Base-by-base conservation (phyloP, 2,329 filamentous ascomycete genomes). In the Thyridium curvatum region DNA sequence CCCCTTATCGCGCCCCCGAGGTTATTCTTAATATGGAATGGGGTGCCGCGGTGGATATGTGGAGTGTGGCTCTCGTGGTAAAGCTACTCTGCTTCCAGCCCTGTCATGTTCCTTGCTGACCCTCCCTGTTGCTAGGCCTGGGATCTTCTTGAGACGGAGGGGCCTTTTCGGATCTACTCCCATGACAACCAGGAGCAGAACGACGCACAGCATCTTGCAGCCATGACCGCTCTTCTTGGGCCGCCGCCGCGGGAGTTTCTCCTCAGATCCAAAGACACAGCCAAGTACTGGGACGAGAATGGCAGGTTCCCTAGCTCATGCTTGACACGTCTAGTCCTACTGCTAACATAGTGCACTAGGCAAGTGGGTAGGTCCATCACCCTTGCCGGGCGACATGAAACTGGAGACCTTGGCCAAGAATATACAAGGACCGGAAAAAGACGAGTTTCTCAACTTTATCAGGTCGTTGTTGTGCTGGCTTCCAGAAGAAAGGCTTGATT, bases 21-120 rank as follows among this genome's bases (percentile, higher is more conserved):
- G 53, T 65, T 7, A 56, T 64, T 44, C 50, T 64, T 13, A 48
- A 51, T 17, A 61, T 62, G 51, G 39, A 45, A 1, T 64, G 60
- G 59, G 52, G 53, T 9, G 44, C 48, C 30, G 30, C 46, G 12
- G 54, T 62, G 14, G 61, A 66, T 46, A 46, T 55, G 14, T 66
- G 61, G 62, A 60, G 54, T 26, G 41, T 54, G 2, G 60, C 54
- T 29, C 46, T 63, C 12, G 35, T 63, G 47, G 60, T 63, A 46
- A 43, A 45, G 26, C 18, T 35, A 17, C 18, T 34, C 35, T 29
- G 18, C 18, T 34, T 30, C 35, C 16, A 42, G 28, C n/a, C 31
- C n/a, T n/a, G n/a, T 34, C 12, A n/a, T 10, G 16, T 30, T 39
- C 12, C n/a, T 35, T 35, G 12, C 21, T 28, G 15, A n/a, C 6